Percentiles rank a stretch among this genome's conserved stretches.
These are phyloP conservation scores for Trichothecium roseum DNA, from an alignment of 2,329 filamentous ascomycete species.

Conservation along the genomic window DNA sequence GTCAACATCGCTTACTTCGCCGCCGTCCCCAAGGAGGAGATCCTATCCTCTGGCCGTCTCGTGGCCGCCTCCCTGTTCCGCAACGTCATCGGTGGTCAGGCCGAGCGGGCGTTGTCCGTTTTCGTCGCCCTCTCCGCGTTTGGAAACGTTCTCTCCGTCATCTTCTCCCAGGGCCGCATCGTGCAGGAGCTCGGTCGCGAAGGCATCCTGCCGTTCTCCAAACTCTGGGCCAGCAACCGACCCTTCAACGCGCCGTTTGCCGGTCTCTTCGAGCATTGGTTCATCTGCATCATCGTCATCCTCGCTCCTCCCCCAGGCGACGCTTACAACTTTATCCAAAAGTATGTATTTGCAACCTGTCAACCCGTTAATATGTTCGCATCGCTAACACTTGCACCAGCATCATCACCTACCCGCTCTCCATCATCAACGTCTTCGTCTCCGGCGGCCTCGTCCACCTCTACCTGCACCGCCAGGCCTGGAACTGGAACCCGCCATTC, in stretches of 20 bases:
- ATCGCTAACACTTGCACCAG: slow-evolving; percentile 16
- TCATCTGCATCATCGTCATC: slow-evolving; percentile 54
- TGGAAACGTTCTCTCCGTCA: slow-evolving; percentile 57
- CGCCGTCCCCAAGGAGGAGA: slow-evolving; percentile 41
- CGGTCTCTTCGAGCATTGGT: slow-evolving; percentile 53
- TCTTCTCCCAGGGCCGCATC: slow-evolving; percentile 57
- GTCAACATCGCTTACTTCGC: slow-evolving; percentile 60
- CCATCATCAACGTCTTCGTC: slow-evolving; percentile 46
- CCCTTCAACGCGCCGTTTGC: slow-evolving; percentile 53
- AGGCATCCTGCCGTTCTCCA: slow-evolving; percentile 53
- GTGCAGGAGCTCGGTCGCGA: slow-evolving; percentile 58
- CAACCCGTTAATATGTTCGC: slow-evolving; percentile 1
- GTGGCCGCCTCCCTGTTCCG: slow-evolving; percentile 45
- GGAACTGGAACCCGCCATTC: slow-evolving; percentile 44
- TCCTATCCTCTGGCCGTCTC: slow-evolving; percentile 37
- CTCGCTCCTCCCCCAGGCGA: slow-evolving; percentile 57
- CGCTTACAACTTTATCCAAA: slow-evolving; percentile 53
- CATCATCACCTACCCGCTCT: slow-evolving; percentile 54
- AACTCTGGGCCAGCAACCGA: slow-evolving; percentile 52
- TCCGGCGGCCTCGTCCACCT: slow-evolving; percentile 42
- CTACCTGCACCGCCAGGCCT: slow-evolving; percentile 35
- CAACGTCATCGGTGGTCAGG: slow-evolving; percentile 41
- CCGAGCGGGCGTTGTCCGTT: slow-evolving; percentile 50
- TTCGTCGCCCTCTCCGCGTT: slow-evolving; percentile 59
- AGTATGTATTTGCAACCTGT: too few species aligned